A percentile compares a stretch with the other conserved stretches of the same genome.
phyloP scores from a whole-genome alignment of 208 protist species.

The Leishmania guyanensis region DNA sequence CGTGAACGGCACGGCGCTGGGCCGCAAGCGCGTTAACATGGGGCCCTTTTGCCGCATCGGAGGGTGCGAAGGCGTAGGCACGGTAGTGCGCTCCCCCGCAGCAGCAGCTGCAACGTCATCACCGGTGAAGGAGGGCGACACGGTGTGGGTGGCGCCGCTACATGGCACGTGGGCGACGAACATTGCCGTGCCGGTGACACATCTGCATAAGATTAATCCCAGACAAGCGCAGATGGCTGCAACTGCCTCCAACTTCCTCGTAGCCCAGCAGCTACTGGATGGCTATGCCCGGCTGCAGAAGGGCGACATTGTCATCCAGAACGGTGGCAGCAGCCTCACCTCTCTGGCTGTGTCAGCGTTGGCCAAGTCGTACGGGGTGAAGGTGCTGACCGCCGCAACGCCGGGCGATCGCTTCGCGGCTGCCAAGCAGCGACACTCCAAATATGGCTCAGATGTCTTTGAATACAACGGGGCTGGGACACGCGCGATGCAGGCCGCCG shows the following conservation, averaged over 20 bases:
- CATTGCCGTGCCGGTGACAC: constrained; percentile 40
- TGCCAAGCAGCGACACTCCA: constrained; percentile 59
- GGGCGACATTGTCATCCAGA: constrained; percentile 71
- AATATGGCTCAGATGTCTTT: constrained; percentile 56
- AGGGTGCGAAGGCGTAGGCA: constrained; percentile 72
- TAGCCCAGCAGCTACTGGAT: constrained; percentile 67
- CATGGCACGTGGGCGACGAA: constrained; percentile 71
- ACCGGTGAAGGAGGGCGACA: constrained; percentile 69
- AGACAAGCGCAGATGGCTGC: constrained; percentile 50
- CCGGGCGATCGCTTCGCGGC: constrained; percentile 62
- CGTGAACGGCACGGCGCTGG: constrained; percentile 70
- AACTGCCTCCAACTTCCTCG: constrained; percentile 71
- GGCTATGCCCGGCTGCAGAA: constrained; percentile 55
- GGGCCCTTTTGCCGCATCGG: constrained; percentile 51
- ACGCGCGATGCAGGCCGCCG: constrained; percentile 42
- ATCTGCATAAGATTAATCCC: constrained; percentile 65
- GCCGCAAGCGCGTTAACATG: constrained; percentile 44
- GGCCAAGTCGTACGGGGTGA: constrained; percentile 43
- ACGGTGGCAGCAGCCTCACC: constrained; percentile 76
- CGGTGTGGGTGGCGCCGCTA: constrained; percentile 71
- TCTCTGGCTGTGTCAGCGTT: constrained; percentile 70
- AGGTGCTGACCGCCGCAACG: constrained; percentile 62
- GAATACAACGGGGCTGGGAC: constrained; percentile 68
- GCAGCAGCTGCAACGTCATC: constrained; percentile 8
- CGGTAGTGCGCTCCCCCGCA: constrained; percentile 34